Conservation (phyloP, 176 grass and related monocot species). For the Eragrostis curvula region DNA sequence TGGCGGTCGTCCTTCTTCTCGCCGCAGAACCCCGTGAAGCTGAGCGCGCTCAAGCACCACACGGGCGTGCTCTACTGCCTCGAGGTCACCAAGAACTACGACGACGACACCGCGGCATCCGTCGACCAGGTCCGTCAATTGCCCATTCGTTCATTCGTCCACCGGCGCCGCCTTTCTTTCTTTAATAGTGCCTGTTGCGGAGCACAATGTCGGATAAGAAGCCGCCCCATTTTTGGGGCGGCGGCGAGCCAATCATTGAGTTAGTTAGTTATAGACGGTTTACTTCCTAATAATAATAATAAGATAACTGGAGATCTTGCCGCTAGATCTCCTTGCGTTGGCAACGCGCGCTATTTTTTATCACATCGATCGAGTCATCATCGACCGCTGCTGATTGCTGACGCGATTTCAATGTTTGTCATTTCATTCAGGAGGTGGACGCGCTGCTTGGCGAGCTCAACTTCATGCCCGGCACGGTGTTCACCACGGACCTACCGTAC, state of each 20-base stretch:
- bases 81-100: constrained; percentile 92
- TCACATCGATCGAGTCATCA: background rate
- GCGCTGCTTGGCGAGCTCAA: constrained; percentile 66
- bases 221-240: constrained; percentile 31
- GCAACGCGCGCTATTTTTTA: constrained; percentile 14
- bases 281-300: background rate
- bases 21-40: constrained; percentile 85
- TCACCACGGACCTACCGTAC: constrained; percentile 92
- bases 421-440: constrained; percentile 59
- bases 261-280: constrained; percentile 35
- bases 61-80: constrained; percentile 83
- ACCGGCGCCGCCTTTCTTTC: constrained; percentile 16
- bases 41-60: constrained; percentile 71
- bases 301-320: constrained; percentile 36
- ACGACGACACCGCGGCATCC: constrained; percentile 57
- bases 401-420: background rate
- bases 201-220: background rate
- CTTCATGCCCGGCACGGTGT: constrained; percentile 78
- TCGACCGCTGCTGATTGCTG: background rate
- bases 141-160: too few species aligned
- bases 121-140: constrained; percentile 77
- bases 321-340: constrained; percentile 68
- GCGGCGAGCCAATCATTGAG: constrained; percentile 52
- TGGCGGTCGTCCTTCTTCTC: constrained; percentile 99
- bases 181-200: background rate